Percentiles rank a stretch among this genome's conserved stretches.
Evolutionary conservation across 441 rosid genomes (phyloP).

Genomic region (Flueggea neowawraea): DNA sequence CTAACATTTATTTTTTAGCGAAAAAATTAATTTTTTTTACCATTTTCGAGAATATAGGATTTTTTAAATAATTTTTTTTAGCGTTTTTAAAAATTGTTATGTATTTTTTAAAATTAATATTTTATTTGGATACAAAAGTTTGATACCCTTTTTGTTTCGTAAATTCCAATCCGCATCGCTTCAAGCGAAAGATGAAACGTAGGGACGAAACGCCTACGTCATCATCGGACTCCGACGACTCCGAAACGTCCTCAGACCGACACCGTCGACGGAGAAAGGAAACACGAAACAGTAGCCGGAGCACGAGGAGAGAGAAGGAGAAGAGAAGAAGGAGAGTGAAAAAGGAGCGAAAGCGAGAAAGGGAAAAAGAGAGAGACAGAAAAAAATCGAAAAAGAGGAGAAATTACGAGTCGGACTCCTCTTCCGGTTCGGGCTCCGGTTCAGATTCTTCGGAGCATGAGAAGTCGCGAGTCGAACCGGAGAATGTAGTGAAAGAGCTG

Average conservation of each 20-base stretch:
- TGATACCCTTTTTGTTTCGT: background rate
- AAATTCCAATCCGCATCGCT: background rate
- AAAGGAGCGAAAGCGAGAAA: conserved; percentile 19
- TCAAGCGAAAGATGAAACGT: conserved; percentile 26
- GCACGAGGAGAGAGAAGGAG: conserved; percentile 54
- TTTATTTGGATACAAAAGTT: no score
- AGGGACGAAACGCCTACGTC: conserved; percentile 33
- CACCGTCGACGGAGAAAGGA: conserved; percentile 28
- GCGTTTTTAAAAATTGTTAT: no score
- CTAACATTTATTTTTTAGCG: no score
- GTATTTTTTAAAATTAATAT: no score
- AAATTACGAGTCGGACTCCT: conserved; percentile 36
- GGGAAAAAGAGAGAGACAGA: conserved; percentile 35
- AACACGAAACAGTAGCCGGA: conserved; percentile 34
- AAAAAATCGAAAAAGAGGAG: conserved; percentile 39
- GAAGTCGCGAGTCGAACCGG: conserved; percentile 33
- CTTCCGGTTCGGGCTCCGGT: conserved; percentile 17
- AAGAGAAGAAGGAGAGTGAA: conserved; percentile 35
- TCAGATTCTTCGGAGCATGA: conserved; percentile 16
- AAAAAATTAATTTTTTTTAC: no score
- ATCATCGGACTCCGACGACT: conserved; percentile 42
- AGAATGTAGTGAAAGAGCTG: conserved; percentile 44
- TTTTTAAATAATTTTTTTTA: no score
- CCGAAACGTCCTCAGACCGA: conserved; percentile 41
- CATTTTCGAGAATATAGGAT: no score